Conservation (phyloP, 1,284 basidiomycete genomes). For the Mycena sp. region DNA sequence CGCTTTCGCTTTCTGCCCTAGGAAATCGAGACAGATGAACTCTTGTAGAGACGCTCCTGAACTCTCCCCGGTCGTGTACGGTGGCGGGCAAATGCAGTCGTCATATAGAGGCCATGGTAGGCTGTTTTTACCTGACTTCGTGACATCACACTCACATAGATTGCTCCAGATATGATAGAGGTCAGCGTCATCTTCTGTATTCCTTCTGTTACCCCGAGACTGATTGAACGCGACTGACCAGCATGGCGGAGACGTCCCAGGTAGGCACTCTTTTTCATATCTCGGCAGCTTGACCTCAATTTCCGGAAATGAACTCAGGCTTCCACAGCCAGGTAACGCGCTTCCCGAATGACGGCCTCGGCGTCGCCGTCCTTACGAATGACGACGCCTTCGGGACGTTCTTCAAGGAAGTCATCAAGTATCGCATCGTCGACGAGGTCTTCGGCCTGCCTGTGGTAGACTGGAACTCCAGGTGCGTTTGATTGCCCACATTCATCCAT, state of each 20-base stretch:
- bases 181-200: neutral
- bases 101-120: slow-evolving; percentile 32
- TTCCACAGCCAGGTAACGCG: slow-evolving; percentile 31
- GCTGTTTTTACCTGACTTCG: neutral
- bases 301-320: slow-evolving; percentile 10
- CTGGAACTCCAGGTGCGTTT: too few relatives aligned
- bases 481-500: too few relatives aligned
- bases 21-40: neutral
- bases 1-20: neutral
- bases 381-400: slow-evolving; percentile 28
- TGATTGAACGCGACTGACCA: neutral
- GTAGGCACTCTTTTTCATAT: neutral
- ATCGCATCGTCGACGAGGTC: too few relatives aligned
- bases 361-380: slow-evolving; percentile 35
- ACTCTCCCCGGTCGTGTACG: slow-evolving; percentile 23
- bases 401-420: slow-evolving; percentile 31
- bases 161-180: slow-evolving; percentile 3
- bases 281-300: neutral
- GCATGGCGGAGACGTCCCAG: neutral
- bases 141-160: neutral
- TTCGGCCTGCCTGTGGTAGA: too few relatives aligned
- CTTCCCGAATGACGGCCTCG: slow-evolving; percentile 32
- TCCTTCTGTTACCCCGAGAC: neutral
- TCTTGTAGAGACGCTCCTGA: neutral
- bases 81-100: slow-evolving; percentile 23